These are phyloP conservation scores for Saccharomycopsis sp. DNA, from an alignment of 805 yeast genomes.

Conservation along the genomic window DNA sequence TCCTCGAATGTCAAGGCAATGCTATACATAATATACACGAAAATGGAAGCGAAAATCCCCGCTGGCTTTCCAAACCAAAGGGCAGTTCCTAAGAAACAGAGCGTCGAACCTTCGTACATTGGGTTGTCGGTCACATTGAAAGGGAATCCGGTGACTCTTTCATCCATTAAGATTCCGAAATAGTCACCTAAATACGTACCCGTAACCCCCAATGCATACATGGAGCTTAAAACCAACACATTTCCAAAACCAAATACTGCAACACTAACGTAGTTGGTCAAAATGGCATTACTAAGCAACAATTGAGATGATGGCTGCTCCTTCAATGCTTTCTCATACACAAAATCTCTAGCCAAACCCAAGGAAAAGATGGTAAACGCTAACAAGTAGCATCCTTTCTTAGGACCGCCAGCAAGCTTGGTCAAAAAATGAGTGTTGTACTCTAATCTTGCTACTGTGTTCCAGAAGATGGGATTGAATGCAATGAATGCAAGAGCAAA, in stretches of 20 bases:
- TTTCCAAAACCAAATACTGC: constrained; percentile 63
- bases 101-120: constrained; percentile 90
- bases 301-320: constrained; percentile 63
- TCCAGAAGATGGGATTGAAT: constrained; percentile 96
- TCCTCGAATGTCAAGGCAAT: constrained; percentile 87
- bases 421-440: constrained; percentile 73
- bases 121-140: constrained; percentile 89
- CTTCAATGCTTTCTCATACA: constrained; percentile 63
- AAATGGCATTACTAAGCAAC: constrained; percentile 32
- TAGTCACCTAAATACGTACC: constrained; percentile 97
- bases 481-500: constrained; percentile 60
- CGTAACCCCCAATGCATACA: constrained; percentile 90
- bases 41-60: constrained; percentile 64
- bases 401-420: constrained; percentile 60
- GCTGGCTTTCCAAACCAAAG: constrained; percentile 86
- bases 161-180: constrained; percentile 90
- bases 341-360: constrained; percentile 76
- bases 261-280: constrained; percentile 46
- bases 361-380: constrained; percentile 79
- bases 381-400: constrained; percentile 74
- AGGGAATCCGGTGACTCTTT: constrained; percentile 88
- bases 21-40: constrained; percentile 76
- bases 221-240: constrained; percentile 70
- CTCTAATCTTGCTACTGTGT: constrained; percentile 81
- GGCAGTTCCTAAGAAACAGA: constrained; percentile 87